These are phyloP conservation scores for Triglochin maritima DNA, from an alignment of 106 monocot species.

Conservation along the genomic window DNA sequence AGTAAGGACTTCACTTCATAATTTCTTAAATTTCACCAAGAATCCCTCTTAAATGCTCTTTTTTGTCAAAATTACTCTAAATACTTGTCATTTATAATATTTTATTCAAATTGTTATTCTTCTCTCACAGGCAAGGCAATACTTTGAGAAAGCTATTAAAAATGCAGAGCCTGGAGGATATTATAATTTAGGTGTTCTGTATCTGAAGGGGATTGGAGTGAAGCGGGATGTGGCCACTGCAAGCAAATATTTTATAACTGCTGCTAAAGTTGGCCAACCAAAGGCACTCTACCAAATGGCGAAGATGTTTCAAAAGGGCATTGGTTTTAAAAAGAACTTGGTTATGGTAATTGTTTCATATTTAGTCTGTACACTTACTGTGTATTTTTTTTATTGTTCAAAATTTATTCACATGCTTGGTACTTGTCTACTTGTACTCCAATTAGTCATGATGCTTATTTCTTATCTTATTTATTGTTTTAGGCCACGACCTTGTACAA, in stretches of 20 bases:
- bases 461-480: constrained; percentile 1
- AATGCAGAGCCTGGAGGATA: constrained; percentile 68
- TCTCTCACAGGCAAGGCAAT: constrained; percentile 63
- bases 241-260: constrained; percentile 51
- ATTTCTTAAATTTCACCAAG: too few relatives aligned
- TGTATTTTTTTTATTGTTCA: constrained; percentile 1
- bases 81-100: not conserved
- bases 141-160: constrained; percentile 79
- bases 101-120: not conserved
- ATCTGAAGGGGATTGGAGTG: constrained; percentile 91
- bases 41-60: too few relatives aligned
- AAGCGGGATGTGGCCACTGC: constrained; percentile 52
- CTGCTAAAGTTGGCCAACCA: constrained; percentile 83
- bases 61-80: too few relatives aligned
- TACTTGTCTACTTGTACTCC: too few relatives aligned
- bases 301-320: constrained; percentile 84
- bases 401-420: not conserved
- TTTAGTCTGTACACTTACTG: not conserved
- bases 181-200: constrained; percentile 88
- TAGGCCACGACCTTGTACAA: constrained; percentile 75
- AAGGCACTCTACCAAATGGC: constrained; percentile 94
- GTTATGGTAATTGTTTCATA: constrained; percentile 36
- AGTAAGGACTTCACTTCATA: too few relatives aligned
- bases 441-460: not conserved
- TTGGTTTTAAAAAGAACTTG: constrained; percentile 76